Conservation (phyloP, 1,284 basidiomycete genomes). For the Phaffia rhodozyma region DNA sequence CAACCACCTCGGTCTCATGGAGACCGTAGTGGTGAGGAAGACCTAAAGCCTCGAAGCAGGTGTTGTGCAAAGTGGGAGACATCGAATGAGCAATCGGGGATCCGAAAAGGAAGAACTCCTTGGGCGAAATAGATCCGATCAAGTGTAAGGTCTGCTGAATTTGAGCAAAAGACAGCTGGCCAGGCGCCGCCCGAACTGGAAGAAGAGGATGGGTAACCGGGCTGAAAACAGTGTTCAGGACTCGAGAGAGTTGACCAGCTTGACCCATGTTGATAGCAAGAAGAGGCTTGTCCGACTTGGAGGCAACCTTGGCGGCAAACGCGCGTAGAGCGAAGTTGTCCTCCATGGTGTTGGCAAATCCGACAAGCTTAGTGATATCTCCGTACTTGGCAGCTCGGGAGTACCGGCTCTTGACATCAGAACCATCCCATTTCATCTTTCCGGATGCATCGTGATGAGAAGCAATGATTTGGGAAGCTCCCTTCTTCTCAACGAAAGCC, state of each 20-base stretch:
- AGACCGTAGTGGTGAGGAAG: conserved; percentile 68
- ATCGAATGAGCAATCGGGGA: conserved; percentile 78
- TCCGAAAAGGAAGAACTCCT: conserved; percentile 75
- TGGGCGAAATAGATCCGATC: conserved; percentile 60
- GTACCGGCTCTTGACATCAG: conserved; percentile 56
- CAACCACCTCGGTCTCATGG: conserved; percentile 60
- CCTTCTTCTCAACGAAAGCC: conserved; percentile 52
- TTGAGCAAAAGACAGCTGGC: conserved; percentile 77
- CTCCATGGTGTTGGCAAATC: conserved; percentile 58
- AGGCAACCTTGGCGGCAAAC: conserved; percentile 47
- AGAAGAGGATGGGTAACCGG: conserved; percentile 81
- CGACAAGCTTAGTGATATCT: conserved; percentile 86
- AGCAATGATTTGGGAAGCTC: conserved; percentile 67
- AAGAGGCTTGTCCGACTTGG: conserved; percentile 52
- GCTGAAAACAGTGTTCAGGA: conserved; percentile 73
- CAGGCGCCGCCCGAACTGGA: conserved; percentile 75
- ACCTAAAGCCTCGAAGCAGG: conserved; percentile 66
- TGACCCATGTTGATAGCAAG: conserved; percentile 91
- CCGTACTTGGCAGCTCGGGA: conserved; percentile 53
- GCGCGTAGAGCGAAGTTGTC: conserved; percentile 72
- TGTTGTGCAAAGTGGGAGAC: conserved; percentile 88
- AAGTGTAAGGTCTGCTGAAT: conserved; percentile 71
- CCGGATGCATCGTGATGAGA: conserved; percentile 94
- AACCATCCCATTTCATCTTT: conserved; percentile 65
- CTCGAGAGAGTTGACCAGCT: conserved; percentile 76